Conservation (phyloP, 106 monocot genomes). For the Gastrodia elata region DNA sequence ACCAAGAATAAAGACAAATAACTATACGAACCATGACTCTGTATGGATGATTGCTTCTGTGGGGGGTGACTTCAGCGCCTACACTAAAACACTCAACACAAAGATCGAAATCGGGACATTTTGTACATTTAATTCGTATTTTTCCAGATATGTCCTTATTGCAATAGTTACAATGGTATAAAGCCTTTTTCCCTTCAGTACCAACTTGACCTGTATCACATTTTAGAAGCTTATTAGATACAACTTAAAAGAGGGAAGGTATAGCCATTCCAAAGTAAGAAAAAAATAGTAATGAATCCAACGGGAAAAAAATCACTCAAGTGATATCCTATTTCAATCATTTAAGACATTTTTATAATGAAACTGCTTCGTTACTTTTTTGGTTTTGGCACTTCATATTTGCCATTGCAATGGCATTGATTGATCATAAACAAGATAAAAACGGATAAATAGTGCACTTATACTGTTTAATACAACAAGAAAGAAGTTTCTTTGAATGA, state of each 20-base stretch:
- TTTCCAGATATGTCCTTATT: conserved; percentile 98
- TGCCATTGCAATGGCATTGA: background rate
- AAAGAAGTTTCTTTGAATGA: background rate
- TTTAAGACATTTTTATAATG: background rate
- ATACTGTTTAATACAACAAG: background rate
- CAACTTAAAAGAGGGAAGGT: background rate
- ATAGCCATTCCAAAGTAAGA: background rate
- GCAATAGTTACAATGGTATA: conserved; percentile 95
- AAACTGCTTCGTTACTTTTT: background rate
- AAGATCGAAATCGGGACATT: conserved; percentile 97
- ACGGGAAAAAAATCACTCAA: background rate
- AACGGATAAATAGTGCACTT: background rate
- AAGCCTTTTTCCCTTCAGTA: conserved; percentile 72
- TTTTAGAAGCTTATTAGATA: background rate
- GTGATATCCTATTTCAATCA: background rate
- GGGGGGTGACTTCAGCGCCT: conserved; percentile 92
- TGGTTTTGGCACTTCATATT: background rate
- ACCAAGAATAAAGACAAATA: conserved; percentile 1
- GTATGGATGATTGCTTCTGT: conserved; percentile 95
- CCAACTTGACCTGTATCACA: conserved; percentile 42
- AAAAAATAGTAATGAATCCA: background rate
- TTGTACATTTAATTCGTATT: conserved; percentile 90
- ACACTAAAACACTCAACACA: conserved; percentile 97
- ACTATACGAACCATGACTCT: conserved; percentile 81
- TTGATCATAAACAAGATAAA: background rate